phyloP scores from a whole-genome alignment of 2,329 filamentous ascomycete genomes.

The Aspergillus tubingensis region DNA sequence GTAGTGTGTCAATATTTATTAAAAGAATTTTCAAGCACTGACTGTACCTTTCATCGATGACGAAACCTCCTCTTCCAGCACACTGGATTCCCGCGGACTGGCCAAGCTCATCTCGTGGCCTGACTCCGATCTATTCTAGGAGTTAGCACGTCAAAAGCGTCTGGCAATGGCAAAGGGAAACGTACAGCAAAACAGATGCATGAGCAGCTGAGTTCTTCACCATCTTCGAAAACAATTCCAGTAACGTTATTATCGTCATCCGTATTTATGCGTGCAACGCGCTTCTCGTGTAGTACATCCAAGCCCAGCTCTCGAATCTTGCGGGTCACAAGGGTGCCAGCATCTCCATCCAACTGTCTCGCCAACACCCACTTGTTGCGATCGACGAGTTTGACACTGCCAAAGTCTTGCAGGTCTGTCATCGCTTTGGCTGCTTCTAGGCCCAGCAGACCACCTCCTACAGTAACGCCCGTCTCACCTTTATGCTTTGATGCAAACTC shows the following conservation, averaged over 20 bases:
- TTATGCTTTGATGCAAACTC: conserved; percentile 67
- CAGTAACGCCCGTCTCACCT: conserved; percentile 71
- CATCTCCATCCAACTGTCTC: conserved; percentile 78
- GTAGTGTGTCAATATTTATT: background rate
- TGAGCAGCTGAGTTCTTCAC: conserved; percentile 72
- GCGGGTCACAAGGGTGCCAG: conserved; percentile 77
- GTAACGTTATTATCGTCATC: conserved; percentile 67
- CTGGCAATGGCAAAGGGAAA: background rate
- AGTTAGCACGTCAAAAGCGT: conserved; percentile 5
- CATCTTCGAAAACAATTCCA: conserved; percentile 79
- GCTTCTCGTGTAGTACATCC: conserved; percentile 75
- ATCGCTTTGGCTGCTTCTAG: conserved; percentile 90
- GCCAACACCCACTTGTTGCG: conserved; percentile 80
- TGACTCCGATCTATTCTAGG: conserved; percentile 69
- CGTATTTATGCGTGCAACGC: conserved; percentile 71
- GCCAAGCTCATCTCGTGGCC: conserved; percentile 76
- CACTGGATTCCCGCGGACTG: conserved; percentile 69
- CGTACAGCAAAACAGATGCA: conserved; percentile 79
- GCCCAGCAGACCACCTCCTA: conserved; percentile 81
- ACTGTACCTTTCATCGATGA: conserved; percentile 52
- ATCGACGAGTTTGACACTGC: conserved; percentile 76
- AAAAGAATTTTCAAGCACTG: background rate
- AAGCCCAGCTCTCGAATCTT: conserved; percentile 77
- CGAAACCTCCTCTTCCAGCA: conserved; percentile 69
- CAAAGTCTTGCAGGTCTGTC: conserved; percentile 77